Evolutionary conservation across 2,329 filamentous ascomycete genomes (phyloP), one percentile per base, ranked within the genome.

Genomic region (Pyrenochaeta sp.): DNA sequence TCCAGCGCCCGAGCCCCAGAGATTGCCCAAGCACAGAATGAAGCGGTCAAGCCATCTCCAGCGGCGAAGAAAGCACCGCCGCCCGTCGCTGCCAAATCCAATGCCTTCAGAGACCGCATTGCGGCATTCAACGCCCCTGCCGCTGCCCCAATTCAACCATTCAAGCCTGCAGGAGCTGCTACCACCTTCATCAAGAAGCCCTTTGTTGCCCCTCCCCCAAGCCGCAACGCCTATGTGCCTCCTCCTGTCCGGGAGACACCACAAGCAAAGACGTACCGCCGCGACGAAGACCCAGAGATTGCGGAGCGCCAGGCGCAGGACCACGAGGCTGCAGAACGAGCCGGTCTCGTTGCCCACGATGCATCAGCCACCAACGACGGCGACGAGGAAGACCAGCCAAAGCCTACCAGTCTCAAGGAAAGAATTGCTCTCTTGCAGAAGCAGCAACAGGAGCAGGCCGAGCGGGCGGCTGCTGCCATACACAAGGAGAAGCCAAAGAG

Each of bases 101-200:
- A 85, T 69, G 92, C 95, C 1, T 98, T 99, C 80, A 93, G 86
- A 72, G 95, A 98, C 77, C 90, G 95, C 58, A 97, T 99, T 72
- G 95, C 95, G 30, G 94, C 95, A 39, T 99, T 99, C 80, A 99
- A 99, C 77, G 95, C 94, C 74, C 82, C 91, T 39, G 86, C 90
- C 32, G 92, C 92, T 5, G 87, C 92, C 2, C 95, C 95, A 7
- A 82, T 95, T 55, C 86, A 92, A n/a, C 95, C 95, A 1, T 94
- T 96, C 79, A 96, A 96, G 73, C 91, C 92, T 17, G 83, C 84
- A 54, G 86, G 86, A 2, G 73, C 78, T 10, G 83, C 85, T 53
- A 80, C 84, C 42, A 83, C 83, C 58, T 98, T 98, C 71, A 88
- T 99, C 77, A 97, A 94, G 83, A 98, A 98, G 77, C 92, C 94